These are phyloP conservation scores for Hippophae tibetana DNA, from an alignment of 306 rosid species.

Conservation along the genomic window DNA sequence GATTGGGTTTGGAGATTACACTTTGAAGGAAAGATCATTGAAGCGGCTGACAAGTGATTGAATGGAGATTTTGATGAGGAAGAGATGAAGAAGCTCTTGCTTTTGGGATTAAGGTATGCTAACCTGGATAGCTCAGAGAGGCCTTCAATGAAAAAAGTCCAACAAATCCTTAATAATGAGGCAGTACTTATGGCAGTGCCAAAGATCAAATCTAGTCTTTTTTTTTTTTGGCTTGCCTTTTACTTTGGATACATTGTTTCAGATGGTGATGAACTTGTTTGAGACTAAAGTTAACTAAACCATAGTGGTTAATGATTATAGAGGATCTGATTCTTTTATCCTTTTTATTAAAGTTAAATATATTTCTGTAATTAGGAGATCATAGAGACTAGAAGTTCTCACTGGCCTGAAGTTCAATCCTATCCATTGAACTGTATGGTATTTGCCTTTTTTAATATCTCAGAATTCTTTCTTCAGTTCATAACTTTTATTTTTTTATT, in stretches of 20 bases:
- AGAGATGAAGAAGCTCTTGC: constrained; percentile 40
- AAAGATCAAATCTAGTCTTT: constrained; percentile 33
- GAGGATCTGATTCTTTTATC: constrained; percentile 27
- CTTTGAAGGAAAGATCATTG: constrained; percentile 34
- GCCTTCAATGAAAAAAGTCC: constrained; percentile 45
- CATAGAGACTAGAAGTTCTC: constrained; percentile 25
- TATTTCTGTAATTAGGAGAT: constrained; percentile 7
- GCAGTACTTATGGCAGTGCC: constrained; percentile 29
- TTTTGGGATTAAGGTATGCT: constrained; percentile 43
- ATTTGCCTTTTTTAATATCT: constrained; percentile 14
- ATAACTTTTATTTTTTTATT: too few relatives aligned
- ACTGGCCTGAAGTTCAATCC: constrained; percentile 44
- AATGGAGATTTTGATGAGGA: constrained; percentile 36
- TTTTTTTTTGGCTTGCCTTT: constrained; percentile 37
- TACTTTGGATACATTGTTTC: constrained; percentile 50
- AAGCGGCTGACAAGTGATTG: constrained; percentile 42
- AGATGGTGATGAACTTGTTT: constrained; percentile 29
- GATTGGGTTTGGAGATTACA: constrained; percentile 56
- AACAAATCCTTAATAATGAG: constrained; percentile 39
- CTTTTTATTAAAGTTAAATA: constrained; percentile 1
- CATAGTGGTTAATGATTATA: background rate
- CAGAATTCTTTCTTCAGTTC: constrained; percentile 12
- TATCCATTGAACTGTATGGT: constrained; percentile 38
- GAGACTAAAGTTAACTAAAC: background rate
- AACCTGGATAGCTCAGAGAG: constrained; percentile 38